Conservation (phyloP, 2,329 filamentous ascomycete species). For the Xylaria sp. region DNA sequence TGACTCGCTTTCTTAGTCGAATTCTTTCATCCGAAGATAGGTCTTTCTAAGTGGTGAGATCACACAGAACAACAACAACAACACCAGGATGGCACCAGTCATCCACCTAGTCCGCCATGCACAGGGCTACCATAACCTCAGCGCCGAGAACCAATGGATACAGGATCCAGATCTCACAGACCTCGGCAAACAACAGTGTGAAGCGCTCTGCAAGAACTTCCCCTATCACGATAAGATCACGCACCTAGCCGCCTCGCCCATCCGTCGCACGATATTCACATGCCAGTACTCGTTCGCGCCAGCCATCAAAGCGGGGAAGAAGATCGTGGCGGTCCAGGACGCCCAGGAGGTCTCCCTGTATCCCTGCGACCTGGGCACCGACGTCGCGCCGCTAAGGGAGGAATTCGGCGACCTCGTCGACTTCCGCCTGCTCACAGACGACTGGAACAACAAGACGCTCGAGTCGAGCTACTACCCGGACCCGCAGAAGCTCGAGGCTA, state of each 20-base stretch:
- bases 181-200: conserved; percentile 81
- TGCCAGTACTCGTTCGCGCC: conserved; percentile 75
- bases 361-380: conserved; percentile 80
- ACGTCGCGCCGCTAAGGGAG: conserved; percentile 62
- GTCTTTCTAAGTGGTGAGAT: not conserved
- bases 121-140: conserved; percentile 85
- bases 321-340: conserved; percentile 75
- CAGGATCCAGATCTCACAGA: conserved; percentile 83
- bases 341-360: conserved; percentile 81
- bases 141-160: conserved; percentile 73
- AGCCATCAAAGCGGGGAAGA: conserved; percentile 58
- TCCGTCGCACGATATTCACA: conserved; percentile 84
- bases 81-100: conserved; percentile 59
- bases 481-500: conserved; percentile 64
- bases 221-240: conserved; percentile 73
- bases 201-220: conserved; percentile 69
- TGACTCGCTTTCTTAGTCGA: not conserved
- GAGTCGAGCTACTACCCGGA: conserved; percentile 60
- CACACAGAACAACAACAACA: not conserved
- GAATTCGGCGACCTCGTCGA: conserved; percentile 75
- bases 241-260: conserved; percentile 79
- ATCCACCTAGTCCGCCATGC: conserved; percentile 79
- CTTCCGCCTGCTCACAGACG: conserved; percentile 67
- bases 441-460: conserved; percentile 77
- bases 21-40: not conserved